Evolutionary conservation across 306 rosid genomes (phyloP).

Genomic region (Malus domestica): DNA sequence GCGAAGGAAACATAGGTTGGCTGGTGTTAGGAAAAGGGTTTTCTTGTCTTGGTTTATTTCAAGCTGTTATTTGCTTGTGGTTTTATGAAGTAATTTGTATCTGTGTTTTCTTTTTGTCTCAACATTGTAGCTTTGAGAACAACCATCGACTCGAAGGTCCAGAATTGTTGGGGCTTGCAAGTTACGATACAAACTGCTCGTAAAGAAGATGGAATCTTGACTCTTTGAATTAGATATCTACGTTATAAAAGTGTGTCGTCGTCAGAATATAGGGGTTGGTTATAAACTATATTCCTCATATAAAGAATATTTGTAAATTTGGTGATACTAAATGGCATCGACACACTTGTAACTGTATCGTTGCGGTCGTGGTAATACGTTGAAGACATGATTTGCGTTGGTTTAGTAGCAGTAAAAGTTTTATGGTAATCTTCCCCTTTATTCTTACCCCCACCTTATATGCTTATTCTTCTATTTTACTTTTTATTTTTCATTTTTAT

Average conservation of each 20-base stretch:
- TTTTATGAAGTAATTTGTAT: not conserved
- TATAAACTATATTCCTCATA: constrained; percentile 37
- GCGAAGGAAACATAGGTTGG: not conserved
- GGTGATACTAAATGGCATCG: constrained; percentile 35
- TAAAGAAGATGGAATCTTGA: constrained; percentile 36
- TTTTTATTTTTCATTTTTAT: no score
- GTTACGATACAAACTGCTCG: constrained; percentile 88
- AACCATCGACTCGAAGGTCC: constrained; percentile 93
- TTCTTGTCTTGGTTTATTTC: not conserved
- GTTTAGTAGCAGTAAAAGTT: constrained; percentile 38
- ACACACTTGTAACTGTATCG: constrained; percentile 28
- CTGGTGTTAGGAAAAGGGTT: not conserved
- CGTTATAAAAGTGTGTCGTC: constrained; percentile 33
- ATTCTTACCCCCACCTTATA: not conserved
- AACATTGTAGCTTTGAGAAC: constrained; percentile 66
- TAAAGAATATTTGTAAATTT: constrained; percentile 43
- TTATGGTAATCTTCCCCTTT: not conserved
- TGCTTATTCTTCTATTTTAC: no score
- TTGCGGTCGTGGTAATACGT: constrained; percentile 28
- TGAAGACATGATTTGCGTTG: constrained; percentile 36
- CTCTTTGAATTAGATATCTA: constrained; percentile 34
- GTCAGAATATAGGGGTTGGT: constrained; percentile 44
- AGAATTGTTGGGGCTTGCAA: constrained; percentile 86
- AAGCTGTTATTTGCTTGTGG: not conserved
- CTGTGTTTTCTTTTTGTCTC: constrained; percentile 6